Evolutionary conservation across 805 yeast species (phyloP), one percentile per base, ranked within the genome.

Genomic region (Cyberlindnera euphorbiiphila): DNA sequence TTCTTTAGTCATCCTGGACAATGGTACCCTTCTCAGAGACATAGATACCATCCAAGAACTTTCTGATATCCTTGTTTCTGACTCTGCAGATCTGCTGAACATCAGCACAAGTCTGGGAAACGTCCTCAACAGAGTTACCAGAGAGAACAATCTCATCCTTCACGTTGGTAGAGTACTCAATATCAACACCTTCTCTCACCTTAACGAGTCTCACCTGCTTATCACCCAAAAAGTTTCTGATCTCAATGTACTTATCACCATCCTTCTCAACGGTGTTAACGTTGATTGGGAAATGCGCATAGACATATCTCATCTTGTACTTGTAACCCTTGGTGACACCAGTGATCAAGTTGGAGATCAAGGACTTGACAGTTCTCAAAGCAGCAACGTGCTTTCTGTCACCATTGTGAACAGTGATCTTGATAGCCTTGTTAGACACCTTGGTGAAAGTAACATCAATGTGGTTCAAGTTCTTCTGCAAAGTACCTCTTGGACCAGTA

Each of bases 271-370:
- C 67, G 57, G 88, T 69, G 78, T 89, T 91, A 57, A 93, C 96
- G 74, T 93, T 93, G 75, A 94, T 93, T 71, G 98, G 98, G 95
- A 93, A 93, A 86, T 93, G 98, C 82, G 98, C 98, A 69, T 91
- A 94, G 51, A 93, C 98, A 71, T 87, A 88, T 81, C 97, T 88
- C 96, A 93, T 84, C 85, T 93, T 93, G 91, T 93, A 93, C 76
- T 85, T 82, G 95, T 74, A 91, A 72, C 98, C 98, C 78, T 81
- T 81, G 69, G 98, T 93, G 68, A 93, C 98, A 85, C 98, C 98
- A 58, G 84, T 85, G 72, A 93, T 70, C 80, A 93, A 72, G 85
- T 93, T 93, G 66, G 85, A 66, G 61, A 93, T 78, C 68, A 93
- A 75, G 53, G 98, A 86, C 76, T 87, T 88, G 69, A 93, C 98